A percentile compares a stretch with the other conserved stretches of the same genome.
phyloP scores from a whole-genome alignment of 1,284 basidiomycete genomes.

The Grifola frondosa region DNA sequence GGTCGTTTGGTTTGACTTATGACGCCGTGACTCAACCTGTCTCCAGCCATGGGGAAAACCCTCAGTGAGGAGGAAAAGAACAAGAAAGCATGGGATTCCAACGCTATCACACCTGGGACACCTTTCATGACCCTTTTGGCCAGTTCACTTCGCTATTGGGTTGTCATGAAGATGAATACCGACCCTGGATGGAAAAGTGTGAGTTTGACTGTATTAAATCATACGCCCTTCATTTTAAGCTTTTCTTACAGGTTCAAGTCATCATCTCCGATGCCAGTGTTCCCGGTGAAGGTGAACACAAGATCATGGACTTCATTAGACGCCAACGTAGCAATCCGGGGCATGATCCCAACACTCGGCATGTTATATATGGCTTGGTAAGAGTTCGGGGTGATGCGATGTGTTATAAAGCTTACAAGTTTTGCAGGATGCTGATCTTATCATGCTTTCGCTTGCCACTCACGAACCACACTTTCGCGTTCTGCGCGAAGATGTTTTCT shows the following conservation, averaged over 20 bases:
- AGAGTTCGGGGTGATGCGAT: constrained; percentile 26
- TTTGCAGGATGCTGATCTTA: constrained; percentile 93
- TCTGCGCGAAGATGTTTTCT: constrained; percentile 96
- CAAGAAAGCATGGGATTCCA: constrained; percentile 94
- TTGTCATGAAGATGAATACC: constrained; percentile 90
- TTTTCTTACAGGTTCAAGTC: constrained; percentile 72
- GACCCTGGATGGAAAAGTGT: constrained; percentile 96
- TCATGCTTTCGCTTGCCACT: constrained; percentile 97
- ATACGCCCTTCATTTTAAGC: constrained; percentile 10
- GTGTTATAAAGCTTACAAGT: not conserved
- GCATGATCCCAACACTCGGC: constrained; percentile 93
- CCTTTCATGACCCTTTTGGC: constrained; percentile 98
- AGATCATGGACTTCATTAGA: constrained; percentile 99
- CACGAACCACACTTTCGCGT: constrained; percentile 99
- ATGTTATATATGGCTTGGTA: constrained; percentile 97
- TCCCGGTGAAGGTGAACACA: constrained; percentile 99
- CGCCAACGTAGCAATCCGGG: constrained; percentile 85
- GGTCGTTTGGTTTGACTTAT: constrained; percentile 19
- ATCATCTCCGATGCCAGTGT: constrained; percentile 97
- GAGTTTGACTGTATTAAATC: constrained; percentile 25
- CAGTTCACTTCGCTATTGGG: constrained; percentile 91
- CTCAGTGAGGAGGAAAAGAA: constrained; percentile 84
- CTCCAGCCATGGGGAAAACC: constrained; percentile 87
- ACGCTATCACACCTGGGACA: constrained; percentile 98
- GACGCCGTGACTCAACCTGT: constrained; percentile 2